Percentiles rank a stretch among this genome's conserved stretches.
Conservation (phyloP, 2,329 filamentous ascomycete genomes). For the Venturiaceae sp. region DNA sequence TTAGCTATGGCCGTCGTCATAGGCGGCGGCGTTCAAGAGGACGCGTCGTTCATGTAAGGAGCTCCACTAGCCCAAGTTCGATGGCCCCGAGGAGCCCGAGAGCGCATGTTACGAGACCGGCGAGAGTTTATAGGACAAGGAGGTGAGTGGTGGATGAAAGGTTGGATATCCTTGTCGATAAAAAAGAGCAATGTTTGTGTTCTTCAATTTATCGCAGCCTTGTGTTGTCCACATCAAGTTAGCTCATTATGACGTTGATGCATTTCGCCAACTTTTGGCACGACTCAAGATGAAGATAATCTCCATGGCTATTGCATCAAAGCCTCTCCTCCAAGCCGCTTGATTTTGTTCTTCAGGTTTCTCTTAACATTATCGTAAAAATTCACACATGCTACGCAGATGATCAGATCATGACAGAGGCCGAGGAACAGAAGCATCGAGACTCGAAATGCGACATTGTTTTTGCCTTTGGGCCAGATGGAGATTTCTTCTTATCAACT, state of each 20-base stretch:
- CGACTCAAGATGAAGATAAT: too few species aligned
- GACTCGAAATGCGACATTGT: background rate
- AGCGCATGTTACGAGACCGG: background rate
- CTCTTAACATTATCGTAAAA: too few species aligned
- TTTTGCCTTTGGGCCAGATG: background rate
- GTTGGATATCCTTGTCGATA: too few species aligned
- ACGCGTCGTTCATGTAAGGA: background rate
- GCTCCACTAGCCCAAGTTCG: background rate
- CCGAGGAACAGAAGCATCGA: background rate
- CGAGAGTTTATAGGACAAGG: background rate
- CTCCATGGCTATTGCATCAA: too few species aligned
- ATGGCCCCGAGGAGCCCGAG: background rate
- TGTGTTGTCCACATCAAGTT: too few species aligned
- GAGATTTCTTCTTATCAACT: background rate
- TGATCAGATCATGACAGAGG: background rate
- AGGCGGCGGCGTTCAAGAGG: background rate
- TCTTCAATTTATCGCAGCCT: background rate
- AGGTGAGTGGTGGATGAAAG: background rate
- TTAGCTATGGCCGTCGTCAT: background rate
- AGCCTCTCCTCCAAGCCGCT: too few species aligned
- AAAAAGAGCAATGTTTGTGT: too few species aligned
- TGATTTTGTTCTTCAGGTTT: too few species aligned
- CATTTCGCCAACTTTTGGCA: too few species aligned
- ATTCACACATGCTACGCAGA: too few species aligned
- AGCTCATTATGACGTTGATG: too few species aligned